These are phyloP conservation scores for Yamadazyma phyllophila DNA, from an alignment of 805 yeast genomes.

Conservation along the genomic window DNA sequence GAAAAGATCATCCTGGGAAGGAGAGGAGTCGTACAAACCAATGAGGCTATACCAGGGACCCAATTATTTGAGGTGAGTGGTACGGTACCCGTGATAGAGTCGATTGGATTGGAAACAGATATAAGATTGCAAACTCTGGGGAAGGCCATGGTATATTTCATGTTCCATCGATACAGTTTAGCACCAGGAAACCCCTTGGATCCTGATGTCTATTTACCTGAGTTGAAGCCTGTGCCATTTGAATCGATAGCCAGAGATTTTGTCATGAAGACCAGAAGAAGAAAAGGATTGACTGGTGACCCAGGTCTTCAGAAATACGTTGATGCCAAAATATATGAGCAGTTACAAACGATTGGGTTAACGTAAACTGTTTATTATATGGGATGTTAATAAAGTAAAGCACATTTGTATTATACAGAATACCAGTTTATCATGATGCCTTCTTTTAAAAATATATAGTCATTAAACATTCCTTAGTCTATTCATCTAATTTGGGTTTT, in stretches of 20 bases:
- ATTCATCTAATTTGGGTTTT: neutral
- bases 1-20: slow-evolving; percentile 53
- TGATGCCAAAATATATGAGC: slow-evolving; percentile 55
- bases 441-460: neutral
- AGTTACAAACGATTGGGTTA: slow-evolving; percentile 50
- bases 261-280: slow-evolving; percentile 79
- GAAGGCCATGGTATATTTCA: slow-evolving; percentile 65
- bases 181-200: slow-evolving; percentile 95
- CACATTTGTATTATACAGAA: too few relatives aligned
- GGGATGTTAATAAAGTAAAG: too few relatives aligned
- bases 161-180: slow-evolving; percentile 67
- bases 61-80: slow-evolving; percentile 63
- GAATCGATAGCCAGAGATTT: slow-evolving; percentile 81
- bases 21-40: slow-evolving; percentile 56
- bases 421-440: too few relatives aligned
- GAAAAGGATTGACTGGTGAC: slow-evolving; percentile 82
- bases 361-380: neutral
- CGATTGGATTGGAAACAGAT: slow-evolving; percentile 87
- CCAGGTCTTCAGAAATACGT: slow-evolving; percentile 66
- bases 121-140: slow-evolving; percentile 76
- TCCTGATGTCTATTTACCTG: slow-evolving; percentile 56
- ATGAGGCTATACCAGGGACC: slow-evolving; percentile 67
- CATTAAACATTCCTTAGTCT: neutral
- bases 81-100: slow-evolving; percentile 81
- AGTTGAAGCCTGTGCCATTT: slow-evolving; percentile 71